A percentile compares a stretch with the other conserved stretches of the same genome.
phyloP scores from a whole-genome alignment of 345 rosid genomes.

The Brassica rapa region DNA sequence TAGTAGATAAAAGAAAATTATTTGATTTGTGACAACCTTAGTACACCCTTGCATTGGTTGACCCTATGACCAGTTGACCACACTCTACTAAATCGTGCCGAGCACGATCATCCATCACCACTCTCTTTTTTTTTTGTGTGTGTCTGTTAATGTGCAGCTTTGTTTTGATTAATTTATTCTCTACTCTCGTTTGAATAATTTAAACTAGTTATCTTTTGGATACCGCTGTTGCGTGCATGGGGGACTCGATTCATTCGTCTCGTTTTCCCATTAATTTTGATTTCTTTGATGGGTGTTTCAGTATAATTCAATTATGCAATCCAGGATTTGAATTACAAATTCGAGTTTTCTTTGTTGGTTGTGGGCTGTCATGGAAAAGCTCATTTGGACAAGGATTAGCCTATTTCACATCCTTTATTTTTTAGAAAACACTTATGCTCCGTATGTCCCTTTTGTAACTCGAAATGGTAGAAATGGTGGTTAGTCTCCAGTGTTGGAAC shows the following conservation, averaged over 20 bases:
- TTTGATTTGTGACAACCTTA: conserved; percentile 31
- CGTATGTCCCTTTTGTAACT: background rate
- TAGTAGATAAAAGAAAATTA: background rate
- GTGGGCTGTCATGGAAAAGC: background rate
- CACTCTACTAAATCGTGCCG: conserved; percentile 25
- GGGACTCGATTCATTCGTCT: conserved; percentile 20
- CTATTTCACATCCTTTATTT: background rate
- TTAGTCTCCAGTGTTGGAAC: background rate
- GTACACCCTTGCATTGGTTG: conserved; percentile 28
- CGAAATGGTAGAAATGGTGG: background rate
- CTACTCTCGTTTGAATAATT: background rate
- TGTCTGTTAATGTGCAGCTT: background rate
- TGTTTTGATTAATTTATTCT: background rate
- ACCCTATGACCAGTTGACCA: background rate
- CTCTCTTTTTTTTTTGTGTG: background rate
- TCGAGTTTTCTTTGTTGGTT: background rate
- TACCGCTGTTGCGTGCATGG: conserved; percentile 29
- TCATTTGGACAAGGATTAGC: background rate
- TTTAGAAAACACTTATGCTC: background rate
- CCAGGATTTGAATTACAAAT: background rate
- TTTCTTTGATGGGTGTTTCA: conserved; percentile 3
- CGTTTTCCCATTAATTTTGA: background rate
- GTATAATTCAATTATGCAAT: background rate
- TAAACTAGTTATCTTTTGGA: conserved; percentile 11
- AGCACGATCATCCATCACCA: conserved; percentile 26